These are phyloP conservation scores for Scortechinia acanthostroma DNA, from an alignment of 2,329 filamentous ascomycete genomes.

Conservation along the genomic window DNA sequence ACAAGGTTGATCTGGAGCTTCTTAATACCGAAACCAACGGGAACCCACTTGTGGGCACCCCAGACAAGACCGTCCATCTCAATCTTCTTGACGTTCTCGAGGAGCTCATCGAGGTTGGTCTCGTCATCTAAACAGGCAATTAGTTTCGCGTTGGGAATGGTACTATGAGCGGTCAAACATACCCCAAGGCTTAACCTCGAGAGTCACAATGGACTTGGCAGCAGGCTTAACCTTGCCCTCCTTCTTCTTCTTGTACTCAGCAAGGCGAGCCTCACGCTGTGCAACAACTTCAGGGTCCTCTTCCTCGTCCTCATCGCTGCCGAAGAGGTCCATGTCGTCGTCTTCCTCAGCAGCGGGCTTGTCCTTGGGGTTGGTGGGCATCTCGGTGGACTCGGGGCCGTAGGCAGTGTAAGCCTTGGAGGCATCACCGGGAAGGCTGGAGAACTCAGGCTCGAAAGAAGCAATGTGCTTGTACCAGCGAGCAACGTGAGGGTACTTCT, in stretches of 20 bases:
- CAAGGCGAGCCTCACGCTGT: conserved; percentile 81
- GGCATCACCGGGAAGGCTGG: conserved; percentile 81
- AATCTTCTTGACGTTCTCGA: conserved; percentile 73
- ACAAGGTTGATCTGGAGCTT: conserved; percentile 99
- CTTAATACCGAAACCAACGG: conserved; percentile 95
- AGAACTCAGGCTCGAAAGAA: conserved; percentile 87
- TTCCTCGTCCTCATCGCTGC: conserved; percentile 86
- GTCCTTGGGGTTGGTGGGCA: conserved; percentile 76
- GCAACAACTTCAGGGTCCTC: conserved; percentile 81
- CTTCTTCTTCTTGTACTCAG: conserved; percentile 96
- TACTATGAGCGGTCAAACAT: conserved; percentile 32
- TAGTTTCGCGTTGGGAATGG: conserved; percentile 7
- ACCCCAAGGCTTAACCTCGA: conserved; percentile 99
- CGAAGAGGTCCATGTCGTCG: conserved; percentile 88
- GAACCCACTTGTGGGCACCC: conserved; percentile 82
- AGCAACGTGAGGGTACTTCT: conserved; percentile 87
- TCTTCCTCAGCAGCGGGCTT: conserved; percentile 64
- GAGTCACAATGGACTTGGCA: conserved; percentile 90
- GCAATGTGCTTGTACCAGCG: conserved; percentile 99
- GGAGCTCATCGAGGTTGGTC: conserved; percentile 81
- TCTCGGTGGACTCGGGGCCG: conserved; percentile 74
- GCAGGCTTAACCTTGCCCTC: conserved; percentile 81
- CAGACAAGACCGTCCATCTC: conserved; percentile 91
- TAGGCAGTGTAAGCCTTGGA: conserved; percentile 84
- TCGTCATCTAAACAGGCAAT: conserved; percentile 62